phyloP scores from a whole-genome alignment of 495 filamentous ascomycete genomes.

The Parathielavia appendiculata region DNA sequence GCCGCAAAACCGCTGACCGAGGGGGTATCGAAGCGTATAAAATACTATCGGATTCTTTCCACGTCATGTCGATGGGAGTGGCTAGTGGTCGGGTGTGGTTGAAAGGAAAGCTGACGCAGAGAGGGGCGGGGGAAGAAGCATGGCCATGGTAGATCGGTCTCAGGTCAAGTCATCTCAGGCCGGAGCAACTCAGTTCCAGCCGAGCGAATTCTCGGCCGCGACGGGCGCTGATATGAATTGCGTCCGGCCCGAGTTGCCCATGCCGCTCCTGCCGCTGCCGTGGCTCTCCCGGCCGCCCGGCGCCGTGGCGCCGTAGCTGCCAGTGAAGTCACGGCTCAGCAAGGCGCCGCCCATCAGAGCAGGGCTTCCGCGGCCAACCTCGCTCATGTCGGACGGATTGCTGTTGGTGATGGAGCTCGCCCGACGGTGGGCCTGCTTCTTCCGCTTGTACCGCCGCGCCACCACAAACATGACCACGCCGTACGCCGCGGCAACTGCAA shows the following conservation, averaged over 20 bases:
- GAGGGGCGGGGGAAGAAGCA: slow-evolving; percentile 13
- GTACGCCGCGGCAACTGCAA: slow-evolving; percentile 80
- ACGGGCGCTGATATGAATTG: slow-evolving; percentile 75
- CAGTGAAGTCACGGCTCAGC: slow-evolving; percentile 44
- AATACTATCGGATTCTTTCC: slow-evolving; percentile 15
- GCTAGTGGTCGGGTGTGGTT: slow-evolving; percentile 12
- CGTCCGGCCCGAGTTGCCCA: slow-evolving; percentile 68
- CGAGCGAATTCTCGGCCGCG: slow-evolving; percentile 94
- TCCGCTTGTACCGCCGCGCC: slow-evolving; percentile 86
- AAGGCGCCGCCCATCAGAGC: slow-evolving; percentile 52
- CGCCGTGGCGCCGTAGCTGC: slow-evolving; percentile 43
- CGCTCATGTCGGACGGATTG: slow-evolving; percentile 48
- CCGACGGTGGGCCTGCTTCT: slow-evolving; percentile 73
- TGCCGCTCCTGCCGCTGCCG: slow-evolving; percentile 60
- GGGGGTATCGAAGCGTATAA: slow-evolving; percentile 50
- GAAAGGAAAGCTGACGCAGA: slow-evolving; percentile 13
- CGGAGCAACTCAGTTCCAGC: slow-evolving; percentile 71
- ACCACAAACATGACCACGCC: slow-evolving; percentile 98
- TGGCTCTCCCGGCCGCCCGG: slow-evolving; percentile 37
- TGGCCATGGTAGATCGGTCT: slow-evolving; percentile 28
- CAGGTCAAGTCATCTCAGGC: slow-evolving; percentile 12
- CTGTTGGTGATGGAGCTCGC: slow-evolving; percentile 59
- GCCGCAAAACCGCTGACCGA: slow-evolving; percentile 27
- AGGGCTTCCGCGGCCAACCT: slow-evolving; percentile 54
- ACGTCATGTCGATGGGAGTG: slow-evolving; percentile 7